Percentiles rank a stretch among this genome's conserved stretches.
These are phyloP conservation scores for Aspergillus fructus DNA, from an alignment of 2,329 filamentous ascomycete species.

Conservation along the genomic window DNA sequence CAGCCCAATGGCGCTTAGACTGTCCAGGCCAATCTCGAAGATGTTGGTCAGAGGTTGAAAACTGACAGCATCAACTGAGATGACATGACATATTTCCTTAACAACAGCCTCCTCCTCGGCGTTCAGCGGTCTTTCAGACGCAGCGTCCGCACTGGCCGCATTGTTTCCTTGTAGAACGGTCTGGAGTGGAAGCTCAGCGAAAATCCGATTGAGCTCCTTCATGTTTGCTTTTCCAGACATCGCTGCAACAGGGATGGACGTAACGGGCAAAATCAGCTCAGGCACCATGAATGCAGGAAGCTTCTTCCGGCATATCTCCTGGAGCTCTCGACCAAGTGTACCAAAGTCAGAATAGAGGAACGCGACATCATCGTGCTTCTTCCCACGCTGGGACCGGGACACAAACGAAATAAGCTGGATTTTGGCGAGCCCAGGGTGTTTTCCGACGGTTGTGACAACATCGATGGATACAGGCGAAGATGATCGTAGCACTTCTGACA, in stretches of 20 bases:
- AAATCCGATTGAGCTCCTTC: slow-evolving; percentile 31
- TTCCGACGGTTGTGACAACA: slow-evolving; percentile 29
- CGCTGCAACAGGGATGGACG: slow-evolving; percentile 25
- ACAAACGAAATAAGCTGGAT: slow-evolving; percentile 33
- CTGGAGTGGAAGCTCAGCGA: slow-evolving; percentile 25
- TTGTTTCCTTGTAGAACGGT: slow-evolving; percentile 24
- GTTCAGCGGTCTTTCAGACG: slow-evolving; percentile 17
- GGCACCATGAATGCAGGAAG: slow-evolving; percentile 30
- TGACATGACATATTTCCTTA: slow-evolving; percentile 22
- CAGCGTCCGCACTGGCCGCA: not conserved
- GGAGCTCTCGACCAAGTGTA: slow-evolving; percentile 24
- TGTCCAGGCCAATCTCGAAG: slow-evolving; percentile 41
- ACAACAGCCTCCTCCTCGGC: slow-evolving; percentile 27
- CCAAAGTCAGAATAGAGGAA: slow-evolving; percentile 21
- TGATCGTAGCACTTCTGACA: slow-evolving; percentile 44
- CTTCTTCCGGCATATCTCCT: slow-evolving; percentile 25
- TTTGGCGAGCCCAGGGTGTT: slow-evolving; percentile 27
- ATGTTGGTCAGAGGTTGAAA: slow-evolving; percentile 30
- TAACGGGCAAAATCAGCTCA: slow-evolving; percentile 27
- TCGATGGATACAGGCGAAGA: slow-evolving; percentile 21
- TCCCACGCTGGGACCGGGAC: slow-evolving; percentile 15
- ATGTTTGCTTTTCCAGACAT: slow-evolving; percentile 35
- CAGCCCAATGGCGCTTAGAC: slow-evolving; percentile 38
- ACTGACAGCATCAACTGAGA: slow-evolving; percentile 17
- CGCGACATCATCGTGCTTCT: slow-evolving; percentile 11